Evolutionary conservation across 2,329 filamentous ascomycete species (phyloP).

Genomic region (Venturia nashicola): DNA sequence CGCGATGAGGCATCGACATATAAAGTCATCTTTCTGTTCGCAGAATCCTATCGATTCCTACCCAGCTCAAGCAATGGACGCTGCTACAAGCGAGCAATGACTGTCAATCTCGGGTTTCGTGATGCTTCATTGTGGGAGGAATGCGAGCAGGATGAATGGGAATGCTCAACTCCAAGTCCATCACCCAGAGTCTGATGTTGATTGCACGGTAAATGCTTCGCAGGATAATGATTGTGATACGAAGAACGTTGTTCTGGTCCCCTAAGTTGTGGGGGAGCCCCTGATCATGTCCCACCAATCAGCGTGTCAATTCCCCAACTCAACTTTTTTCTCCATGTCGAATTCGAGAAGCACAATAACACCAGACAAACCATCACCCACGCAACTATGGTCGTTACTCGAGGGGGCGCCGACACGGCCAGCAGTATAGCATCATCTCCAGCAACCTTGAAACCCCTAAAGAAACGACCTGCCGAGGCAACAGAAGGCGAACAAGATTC

Average conservation of each 20-base stretch:
- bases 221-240: too few relatives aligned
- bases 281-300: background rate
- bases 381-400: background rate
- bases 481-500: background rate
- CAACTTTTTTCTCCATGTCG: background rate
- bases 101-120: too few relatives aligned
- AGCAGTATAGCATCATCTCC: background rate
- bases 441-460: background rate
- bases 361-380: background rate
- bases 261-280: background rate
- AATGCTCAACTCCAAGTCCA: too few relatives aligned
- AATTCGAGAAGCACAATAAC: background rate
- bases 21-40: too few relatives aligned
- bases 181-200: too few relatives aligned
- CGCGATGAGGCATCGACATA: too few relatives aligned
- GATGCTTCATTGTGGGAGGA: too few relatives aligned
- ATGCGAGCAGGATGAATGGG: too few relatives aligned
- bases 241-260: background rate
- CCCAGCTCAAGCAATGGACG: too few relatives aligned
- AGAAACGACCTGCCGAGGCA: background rate
- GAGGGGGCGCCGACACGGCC: background rate
- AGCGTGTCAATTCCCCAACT: background rate
- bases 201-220: too few relatives aligned
- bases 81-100: too few relatives aligned
- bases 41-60: too few relatives aligned